phyloP scores from a whole-genome alignment of 305 asterid species.

The Nicotiana rustica region DNA sequence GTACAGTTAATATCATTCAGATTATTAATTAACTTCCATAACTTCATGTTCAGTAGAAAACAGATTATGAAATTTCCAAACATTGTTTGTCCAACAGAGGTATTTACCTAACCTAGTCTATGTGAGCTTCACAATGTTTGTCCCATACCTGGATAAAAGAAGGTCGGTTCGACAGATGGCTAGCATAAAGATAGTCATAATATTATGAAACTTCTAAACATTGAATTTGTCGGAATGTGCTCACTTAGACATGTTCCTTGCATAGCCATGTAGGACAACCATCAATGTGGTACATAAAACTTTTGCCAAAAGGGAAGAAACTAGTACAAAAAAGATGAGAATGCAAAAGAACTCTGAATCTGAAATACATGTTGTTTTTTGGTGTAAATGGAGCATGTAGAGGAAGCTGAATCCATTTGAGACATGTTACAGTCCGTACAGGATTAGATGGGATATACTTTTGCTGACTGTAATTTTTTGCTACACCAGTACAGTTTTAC shows the following conservation, averaged over 20 bases:
- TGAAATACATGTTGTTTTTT: neutral
- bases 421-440: neutral
- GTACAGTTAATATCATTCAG: neutral
- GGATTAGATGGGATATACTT: conserved; percentile 4
- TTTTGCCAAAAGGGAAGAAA: conserved; percentile 19
- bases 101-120: neutral
- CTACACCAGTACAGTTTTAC: neutral
- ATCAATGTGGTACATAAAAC: neutral
- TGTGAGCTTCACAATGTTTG: neutral
- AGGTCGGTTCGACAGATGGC: neutral
- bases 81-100: neutral
- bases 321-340: neutral
- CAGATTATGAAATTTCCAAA: no score
- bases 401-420: conserved; percentile 3
- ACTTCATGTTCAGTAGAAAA: neutral
- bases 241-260: neutral
- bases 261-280: conserved; percentile 23
- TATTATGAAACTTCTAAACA: conserved; percentile 22
- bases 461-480: conserved; percentile 20
- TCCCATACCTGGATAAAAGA: conserved; percentile 23
- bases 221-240: conserved; percentile 22
- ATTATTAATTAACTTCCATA: conserved; percentile 16
- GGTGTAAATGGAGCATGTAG: conserved; percentile 28
- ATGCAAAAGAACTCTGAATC: conserved; percentile 22
- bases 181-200: conserved; percentile 1